Base-by-base conservation (phyloP, 2,329 filamentous ascomycete species). In the Aspergillus versicolor region DNA sequence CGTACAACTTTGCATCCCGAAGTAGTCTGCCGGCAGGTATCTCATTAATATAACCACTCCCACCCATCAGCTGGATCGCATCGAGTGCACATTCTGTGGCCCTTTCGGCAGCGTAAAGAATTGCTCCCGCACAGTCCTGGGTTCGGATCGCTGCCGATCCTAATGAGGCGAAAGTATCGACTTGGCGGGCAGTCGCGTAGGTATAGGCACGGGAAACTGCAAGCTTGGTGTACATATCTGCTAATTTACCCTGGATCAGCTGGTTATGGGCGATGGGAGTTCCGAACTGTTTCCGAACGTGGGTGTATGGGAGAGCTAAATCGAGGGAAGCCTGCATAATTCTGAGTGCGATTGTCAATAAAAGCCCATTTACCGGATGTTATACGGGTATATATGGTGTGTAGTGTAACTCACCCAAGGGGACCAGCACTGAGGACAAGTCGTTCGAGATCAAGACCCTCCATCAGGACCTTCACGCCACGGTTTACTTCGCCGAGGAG, bases 211-310 rank as follows among this genome's bases (percentile, higher is more conserved):
- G 81, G 15, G 88, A 87, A 11, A 90, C 92, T 67, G 90, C 88
- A 58, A 94, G 84, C 75, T 96, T 96, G 47, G 92, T 97, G 77
- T 97, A 95, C 92, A 99, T 97, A 73, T 97, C 92, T 55, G 94
- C 92, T 45, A 97, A 82, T 71, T 92, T 93, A 56, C 90, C 93
- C 76, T 97, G 94, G 21, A 97, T 83, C 61, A 97, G 82, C 75
- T 99, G 94, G 74, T 96, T 96, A 65, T 94, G 88, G 0, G 90
- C 93, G 62, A 97, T 90, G 2, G 93, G 93, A 7, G 75, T 79
- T 54, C 88, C 88, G 71, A 99, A 99, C 76, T 99, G 94, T 74
- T 88, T 90, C 55, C 94, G 85, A 66, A 89, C 85, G 75, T 99
- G 94, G 1, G 88, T 88, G 71, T 95, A 99, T 0, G 94, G 94